Base-by-base conservation (phyloP, 1,139 yeast species). In the Petasospora rhodanensis region DNA sequence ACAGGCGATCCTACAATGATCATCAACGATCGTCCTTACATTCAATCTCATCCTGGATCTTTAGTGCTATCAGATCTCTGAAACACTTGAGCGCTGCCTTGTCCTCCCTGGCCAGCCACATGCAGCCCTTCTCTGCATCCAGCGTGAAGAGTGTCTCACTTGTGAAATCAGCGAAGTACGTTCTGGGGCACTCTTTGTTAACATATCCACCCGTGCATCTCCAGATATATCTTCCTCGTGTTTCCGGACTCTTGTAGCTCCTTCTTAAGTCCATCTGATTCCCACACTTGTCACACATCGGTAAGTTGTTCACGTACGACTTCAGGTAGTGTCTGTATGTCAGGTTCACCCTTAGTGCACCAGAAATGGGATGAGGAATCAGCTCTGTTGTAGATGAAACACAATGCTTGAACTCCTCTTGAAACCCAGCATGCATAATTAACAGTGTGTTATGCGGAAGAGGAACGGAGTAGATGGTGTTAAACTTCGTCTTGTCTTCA, bases 391-490 rank as follows among this genome's bases (percentile, higher is more conserved):
- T 39, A 57, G 59, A 24, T 62, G 66, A 29, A 16, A 76, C 64
- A 38, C 73, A 59, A 49, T 81, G 89, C 45, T 76, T 79, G 53
- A 59, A 82, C 29, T 71, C 71, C 44, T 82, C 93, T 51, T 82
- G 93, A 42, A 83, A 76, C 1, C 85, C 85, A 1, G 85, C 81
- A 42, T 77, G 76, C 93, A 82, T 81, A 5, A 82, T 55, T 3
- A 81, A 47, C 34, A 82, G 53, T 9, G 82, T 66, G 46, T 81
- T 81, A 52, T 81, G 84, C 0, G 83, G 80, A 4, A 79, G 49
- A 16, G 73, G 77, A 3, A 80, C 61, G 12, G 80, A 69, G 41
- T 64, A 63, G 11, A 69, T 66, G 0, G 61, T 40, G 46, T 26
- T 47, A 26, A 47, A 43, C 34, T 42, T 41, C n/a, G n/a, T n/a